Conservation (phyloP, 2,329 filamentous ascomycete species). For the Trichoderma atrobrunneum region DNA sequence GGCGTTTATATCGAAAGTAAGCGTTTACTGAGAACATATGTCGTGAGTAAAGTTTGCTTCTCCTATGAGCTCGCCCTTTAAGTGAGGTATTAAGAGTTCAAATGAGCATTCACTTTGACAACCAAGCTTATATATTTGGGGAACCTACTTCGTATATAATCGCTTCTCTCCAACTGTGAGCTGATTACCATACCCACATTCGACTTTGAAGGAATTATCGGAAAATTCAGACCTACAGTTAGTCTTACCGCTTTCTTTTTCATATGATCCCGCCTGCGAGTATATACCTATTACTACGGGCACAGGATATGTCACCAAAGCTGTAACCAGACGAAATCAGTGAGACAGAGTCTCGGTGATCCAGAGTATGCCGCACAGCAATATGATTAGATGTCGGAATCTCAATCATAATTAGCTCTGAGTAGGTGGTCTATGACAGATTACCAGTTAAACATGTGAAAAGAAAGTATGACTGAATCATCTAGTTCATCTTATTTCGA, state of each 20-base stretch:
- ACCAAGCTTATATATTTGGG: neutral
- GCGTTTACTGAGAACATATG: neutral
- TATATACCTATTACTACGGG: neutral
- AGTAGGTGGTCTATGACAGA: neutral
- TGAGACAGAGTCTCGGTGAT: neutral
- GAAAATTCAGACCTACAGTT: neutral
- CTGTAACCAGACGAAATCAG: neutral
- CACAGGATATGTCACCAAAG: neutral
- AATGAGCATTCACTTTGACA: neutral
- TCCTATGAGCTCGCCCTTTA: neutral
- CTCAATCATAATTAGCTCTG: neutral
- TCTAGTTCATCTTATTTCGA: neutral
- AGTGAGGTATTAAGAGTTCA: accelerated
- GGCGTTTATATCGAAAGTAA: neutral
- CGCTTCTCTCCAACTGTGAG: neutral
- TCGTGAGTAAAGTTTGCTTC: neutral
- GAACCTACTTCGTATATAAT: neutral
- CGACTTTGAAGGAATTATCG: accelerated
- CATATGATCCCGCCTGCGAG: neutral
- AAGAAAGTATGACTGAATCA: neutral
- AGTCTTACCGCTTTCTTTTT: neutral
- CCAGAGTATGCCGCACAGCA: neutral
- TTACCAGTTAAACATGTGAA: neutral
- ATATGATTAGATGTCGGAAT: neutral
- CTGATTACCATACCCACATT: neutral